Conservation (phyloP, 306 rosid genomes). For the barrel medic (Medicago truncatula) region MtrunA17r5.0-ANR NC_053048.1:23965001-23965500, state of each 20-base stretch:
- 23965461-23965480: not conserved
- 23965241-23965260: slow-evolving; percentile 6
- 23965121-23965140: not conserved
- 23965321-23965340: not conserved
- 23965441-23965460: not conserved
- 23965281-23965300: not conserved
- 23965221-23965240: not conserved
- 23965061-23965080: not conserved
- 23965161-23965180: not conserved
- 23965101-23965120: not conserved
- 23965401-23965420: not conserved
- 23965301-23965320: not conserved
- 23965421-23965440: not conserved
- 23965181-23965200: slow-evolving; percentile 13
- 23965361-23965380: slow-evolving; percentile 9
- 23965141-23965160: not conserved
- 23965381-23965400: slow-evolving; percentile 26
- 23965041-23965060: not conserved
- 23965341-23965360: not conserved
- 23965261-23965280: slow-evolving; percentile 26
- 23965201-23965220: not conserved
- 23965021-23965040: not conserved
- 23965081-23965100: not conserved
- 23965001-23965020: too few species aligned
- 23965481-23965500: slow-evolving; percentile 96